These are phyloP conservation scores for Camelina neglecta DNA, from an alignment of 345 rosid genomes.

Conservation along the genomic window DNA sequence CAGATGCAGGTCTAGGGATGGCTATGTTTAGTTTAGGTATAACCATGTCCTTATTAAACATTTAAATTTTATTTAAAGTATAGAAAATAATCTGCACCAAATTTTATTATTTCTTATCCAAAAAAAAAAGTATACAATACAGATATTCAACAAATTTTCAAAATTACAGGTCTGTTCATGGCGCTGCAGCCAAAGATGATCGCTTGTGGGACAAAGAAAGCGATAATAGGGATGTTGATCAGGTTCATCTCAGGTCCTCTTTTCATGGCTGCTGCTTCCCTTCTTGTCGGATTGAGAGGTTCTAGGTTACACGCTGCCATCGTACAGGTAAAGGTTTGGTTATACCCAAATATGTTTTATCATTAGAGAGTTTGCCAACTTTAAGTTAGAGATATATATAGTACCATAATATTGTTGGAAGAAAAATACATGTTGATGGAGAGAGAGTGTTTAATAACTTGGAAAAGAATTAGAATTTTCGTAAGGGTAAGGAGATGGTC, in stretches of 20 bases:
- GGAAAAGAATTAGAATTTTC: background rate
- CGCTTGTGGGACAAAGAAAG: conserved; percentile 67
- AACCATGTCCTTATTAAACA: background rate
- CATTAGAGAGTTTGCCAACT: background rate
- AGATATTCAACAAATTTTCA: background rate
- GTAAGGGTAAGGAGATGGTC: background rate
- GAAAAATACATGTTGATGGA: background rate
- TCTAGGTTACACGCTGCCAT: conserved; percentile 68
- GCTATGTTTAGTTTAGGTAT: conserved; percentile 91
- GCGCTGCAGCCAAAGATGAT: conserved; percentile 78
- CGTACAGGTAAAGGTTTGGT: conserved; percentile 57
- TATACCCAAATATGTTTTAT: background rate
- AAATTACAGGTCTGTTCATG: conserved; percentile 69
- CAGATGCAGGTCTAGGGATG: conserved; percentile 87
- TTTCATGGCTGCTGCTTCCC: conserved; percentile 59
- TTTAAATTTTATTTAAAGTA: too few species aligned
- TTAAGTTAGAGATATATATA: too few species aligned
- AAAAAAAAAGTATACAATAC: too few species aligned
- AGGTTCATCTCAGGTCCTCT: conserved; percentile 69
- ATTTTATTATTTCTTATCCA: too few species aligned
- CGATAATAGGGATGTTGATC: conserved; percentile 63
- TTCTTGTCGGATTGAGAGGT: conserved; percentile 59
- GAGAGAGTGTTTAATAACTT: background rate
- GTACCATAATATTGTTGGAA: background rate
- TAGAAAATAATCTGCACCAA: too few species aligned